Conservation (phyloP, 768 basidiomycete genomes). For the Amanita jacksonii region DNA sequence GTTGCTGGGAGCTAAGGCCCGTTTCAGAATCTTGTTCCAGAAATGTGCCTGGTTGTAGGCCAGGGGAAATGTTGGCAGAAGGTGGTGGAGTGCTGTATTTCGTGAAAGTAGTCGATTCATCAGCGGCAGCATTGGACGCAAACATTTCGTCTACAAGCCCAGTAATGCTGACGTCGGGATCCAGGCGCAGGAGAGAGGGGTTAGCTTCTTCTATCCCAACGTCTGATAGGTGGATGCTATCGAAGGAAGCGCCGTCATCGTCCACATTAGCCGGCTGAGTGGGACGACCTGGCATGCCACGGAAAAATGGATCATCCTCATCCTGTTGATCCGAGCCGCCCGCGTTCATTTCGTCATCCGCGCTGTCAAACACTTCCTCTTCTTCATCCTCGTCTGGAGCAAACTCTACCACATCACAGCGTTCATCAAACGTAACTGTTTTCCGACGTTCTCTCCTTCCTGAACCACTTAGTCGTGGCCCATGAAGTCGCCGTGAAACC, state of each 20-base stretch:
- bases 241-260: constrained; percentile 31
- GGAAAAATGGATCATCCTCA: constrained; percentile 36
- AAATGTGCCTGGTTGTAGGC: constrained; percentile 53
- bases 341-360: constrained; percentile 20
- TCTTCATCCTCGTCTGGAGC: constrained; percentile 45
- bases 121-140: constrained; percentile 24
- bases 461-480: constrained; percentile 54
- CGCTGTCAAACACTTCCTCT: constrained; percentile 18
- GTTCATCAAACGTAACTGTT: constrained; percentile 72
- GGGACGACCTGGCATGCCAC: constrained; percentile 9
- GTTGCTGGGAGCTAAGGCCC: constrained; percentile 39
- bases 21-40: constrained; percentile 56
- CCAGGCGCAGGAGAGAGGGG: constrained; percentile 27
- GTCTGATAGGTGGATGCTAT: constrained; percentile 35
- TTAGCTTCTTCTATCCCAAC: constrained; percentile 22
- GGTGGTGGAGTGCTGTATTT: constrained; percentile 35
- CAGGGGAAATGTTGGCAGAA: constrained; percentile 34
- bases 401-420: constrained; percentile 78
- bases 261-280: constrained; percentile 10
- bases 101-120: constrained; percentile 15
- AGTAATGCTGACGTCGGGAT: constrained; percentile 52
- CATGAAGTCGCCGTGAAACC: constrained; percentile 64
- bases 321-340: constrained; percentile 24
- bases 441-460: constrained; percentile 51
- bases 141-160: constrained; percentile 69